phyloP scores from a whole-genome alignment of 495 filamentous ascomycete genomes.

The Penicillium cosmopolitanum region DNA sequence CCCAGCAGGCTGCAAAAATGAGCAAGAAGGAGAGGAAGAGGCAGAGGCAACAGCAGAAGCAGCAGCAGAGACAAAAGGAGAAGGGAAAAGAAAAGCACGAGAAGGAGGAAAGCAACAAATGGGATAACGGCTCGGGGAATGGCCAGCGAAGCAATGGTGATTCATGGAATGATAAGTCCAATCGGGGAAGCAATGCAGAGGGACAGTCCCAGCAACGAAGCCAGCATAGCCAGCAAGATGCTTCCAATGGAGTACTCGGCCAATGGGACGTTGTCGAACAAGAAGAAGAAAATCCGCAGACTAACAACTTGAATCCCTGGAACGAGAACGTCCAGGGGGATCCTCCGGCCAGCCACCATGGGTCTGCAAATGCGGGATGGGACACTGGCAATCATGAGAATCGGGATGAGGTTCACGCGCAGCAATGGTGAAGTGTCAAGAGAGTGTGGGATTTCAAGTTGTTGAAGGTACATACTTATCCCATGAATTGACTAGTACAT shows the following conservation, averaged over 20 bases:
- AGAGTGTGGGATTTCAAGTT: not conserved
- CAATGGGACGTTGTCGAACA: not conserved
- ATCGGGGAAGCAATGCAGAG: not conserved
- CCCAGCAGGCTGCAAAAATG: not conserved
- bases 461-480: not conserved
- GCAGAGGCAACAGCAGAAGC: not conserved
- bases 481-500: no score
- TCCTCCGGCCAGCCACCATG: not conserved
- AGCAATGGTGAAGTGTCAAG: not conserved
- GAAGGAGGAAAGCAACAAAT: not conserved
- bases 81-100: not conserved
- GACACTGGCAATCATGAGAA: not conserved
- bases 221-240: not conserved
- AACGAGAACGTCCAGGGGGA: not conserved
- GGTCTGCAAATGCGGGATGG: not conserved
- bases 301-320: no score
- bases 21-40: not conserved
- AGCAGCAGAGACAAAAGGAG: not conserved
- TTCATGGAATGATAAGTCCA: not conserved
- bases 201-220: no score
- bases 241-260: not conserved
- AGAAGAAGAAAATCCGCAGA: no score
- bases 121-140: no score
- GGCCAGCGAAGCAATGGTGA: not conserved
- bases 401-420: not conserved